Evolutionary conservation across 2,329 filamentous ascomycete genomes (phyloP).

Genomic region (Fusarium sp.): DNA sequence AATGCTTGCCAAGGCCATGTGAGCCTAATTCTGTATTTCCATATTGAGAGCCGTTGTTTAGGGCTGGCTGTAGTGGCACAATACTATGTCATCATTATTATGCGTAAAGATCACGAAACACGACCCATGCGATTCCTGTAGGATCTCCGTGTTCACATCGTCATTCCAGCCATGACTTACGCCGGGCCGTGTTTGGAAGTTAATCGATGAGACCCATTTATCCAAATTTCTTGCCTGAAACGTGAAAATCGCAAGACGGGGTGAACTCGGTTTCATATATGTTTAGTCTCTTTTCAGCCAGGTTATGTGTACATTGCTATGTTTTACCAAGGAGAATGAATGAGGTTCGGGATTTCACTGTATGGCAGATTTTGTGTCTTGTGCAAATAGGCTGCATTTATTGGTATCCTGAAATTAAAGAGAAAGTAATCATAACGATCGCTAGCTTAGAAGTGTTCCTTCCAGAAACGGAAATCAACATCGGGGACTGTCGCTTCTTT

Average conservation of each 20-base stretch:
- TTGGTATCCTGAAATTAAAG: constrained; percentile 45
- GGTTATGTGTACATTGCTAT: neutral
- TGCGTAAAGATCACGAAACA: constrained; percentile 4
- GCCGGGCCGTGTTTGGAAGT: constrained; percentile 11
- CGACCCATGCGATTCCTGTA: neutral
- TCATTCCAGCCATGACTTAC: neutral
- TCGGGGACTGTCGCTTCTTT: constrained; percentile 79
- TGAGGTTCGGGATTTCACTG: neutral
- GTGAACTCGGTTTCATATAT: neutral
- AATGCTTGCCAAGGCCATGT: neutral
- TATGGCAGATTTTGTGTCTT: neutral
- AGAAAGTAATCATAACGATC: constrained; percentile 28
- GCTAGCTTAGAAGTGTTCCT: constrained; percentile 81
- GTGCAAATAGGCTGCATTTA: constrained; percentile 28
- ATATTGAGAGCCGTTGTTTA: neutral
- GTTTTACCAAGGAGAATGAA: neutral
- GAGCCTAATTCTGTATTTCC: neutral
- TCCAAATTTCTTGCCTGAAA: neutral
- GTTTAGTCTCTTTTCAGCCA: neutral
- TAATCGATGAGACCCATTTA: constrained; percentile 9
- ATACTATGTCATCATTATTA: constrained; percentile 9
- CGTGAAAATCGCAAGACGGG: constrained; percentile 4
- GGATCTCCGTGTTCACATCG: constrained; percentile 4
- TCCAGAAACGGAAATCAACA: constrained; percentile 98
- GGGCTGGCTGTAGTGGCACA: neutral